A percentile compares a stretch with the other conserved stretches of the same genome.
phyloP scores from a whole-genome alignment of 345 rosid species.

The Eutrema heterophyllum region DNA sequence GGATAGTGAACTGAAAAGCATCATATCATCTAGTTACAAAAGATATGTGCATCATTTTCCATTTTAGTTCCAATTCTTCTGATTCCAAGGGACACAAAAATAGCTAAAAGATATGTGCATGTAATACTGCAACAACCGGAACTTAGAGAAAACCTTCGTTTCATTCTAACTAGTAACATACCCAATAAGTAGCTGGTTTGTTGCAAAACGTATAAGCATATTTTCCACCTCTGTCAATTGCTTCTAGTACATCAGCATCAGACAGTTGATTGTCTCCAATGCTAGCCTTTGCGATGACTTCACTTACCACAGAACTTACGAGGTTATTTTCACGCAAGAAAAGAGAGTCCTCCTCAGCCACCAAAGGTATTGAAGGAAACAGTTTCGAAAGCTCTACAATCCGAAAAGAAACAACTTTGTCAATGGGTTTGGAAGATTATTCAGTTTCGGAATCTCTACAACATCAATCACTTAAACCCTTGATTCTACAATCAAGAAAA shows the following conservation, averaged over 20 bases:
- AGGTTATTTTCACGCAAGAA: conserved; percentile 60
- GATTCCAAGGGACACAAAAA: neutral
- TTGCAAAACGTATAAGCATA: conserved; percentile 47
- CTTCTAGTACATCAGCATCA: conserved; percentile 60
- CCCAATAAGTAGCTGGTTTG: conserved; percentile 86
- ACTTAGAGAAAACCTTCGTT: neutral
- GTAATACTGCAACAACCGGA: neutral
- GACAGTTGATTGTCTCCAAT: conserved; percentile 40
- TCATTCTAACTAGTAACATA: conserved; percentile 26
- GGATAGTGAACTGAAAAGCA: neutral
- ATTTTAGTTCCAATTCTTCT: neutral
- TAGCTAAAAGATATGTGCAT: neutral
- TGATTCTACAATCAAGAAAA: neutral
- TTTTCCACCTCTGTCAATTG: conserved; percentile 84
- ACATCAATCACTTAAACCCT: neutral
- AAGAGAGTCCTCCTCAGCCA: conserved; percentile 90
- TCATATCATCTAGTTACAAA: neutral
- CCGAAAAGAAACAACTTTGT: neutral
- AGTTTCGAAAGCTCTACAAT: conserved; percentile 56
- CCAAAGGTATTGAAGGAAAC: conserved; percentile 86
- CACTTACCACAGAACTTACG: conserved; percentile 61
- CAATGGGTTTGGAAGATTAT: no score
- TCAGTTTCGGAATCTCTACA: neutral
- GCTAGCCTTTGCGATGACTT: conserved; percentile 42
- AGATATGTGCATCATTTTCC: neutral